Evolutionary conservation across 371 early-diverging fungal species (phyloP).

Genomic region (Zychaea mexicana): DNA sequence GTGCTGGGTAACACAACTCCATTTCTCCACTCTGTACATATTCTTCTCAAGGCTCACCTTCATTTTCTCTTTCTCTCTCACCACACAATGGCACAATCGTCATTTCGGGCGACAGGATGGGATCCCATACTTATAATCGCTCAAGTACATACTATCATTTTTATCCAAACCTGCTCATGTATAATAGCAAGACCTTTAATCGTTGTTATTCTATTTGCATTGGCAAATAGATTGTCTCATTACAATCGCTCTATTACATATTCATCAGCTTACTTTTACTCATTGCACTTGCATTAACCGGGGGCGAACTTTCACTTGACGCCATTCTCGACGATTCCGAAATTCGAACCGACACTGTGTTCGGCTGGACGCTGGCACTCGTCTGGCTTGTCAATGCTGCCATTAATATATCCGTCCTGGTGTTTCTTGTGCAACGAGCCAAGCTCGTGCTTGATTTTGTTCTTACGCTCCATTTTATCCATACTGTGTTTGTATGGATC

Average conservation of each 20-base stretch:
- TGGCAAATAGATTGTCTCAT: constrained; percentile 48
- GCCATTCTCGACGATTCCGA: constrained; percentile 65
- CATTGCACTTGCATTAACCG: constrained; percentile 61
- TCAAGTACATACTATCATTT: constrained; percentile 27
- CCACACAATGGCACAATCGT: constrained; percentile 27
- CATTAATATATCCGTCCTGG: constrained; percentile 49
- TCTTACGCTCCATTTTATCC: constrained; percentile 72
- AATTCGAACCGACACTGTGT: constrained; percentile 67
- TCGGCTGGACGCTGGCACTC: constrained; percentile 74
- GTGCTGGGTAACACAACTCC: no score
- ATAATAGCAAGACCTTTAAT: no score
- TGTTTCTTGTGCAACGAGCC: constrained; percentile 79
- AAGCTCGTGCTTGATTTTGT: constrained; percentile 82
- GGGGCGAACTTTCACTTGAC: constrained; percentile 67
- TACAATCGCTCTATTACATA: constrained; percentile 68
- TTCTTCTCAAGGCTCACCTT: background rate
- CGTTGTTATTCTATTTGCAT: background rate
- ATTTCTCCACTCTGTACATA: no score
- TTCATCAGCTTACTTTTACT: constrained; percentile 58
- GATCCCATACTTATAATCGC: constrained; percentile 50
- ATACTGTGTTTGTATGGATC: constrained; percentile 61
- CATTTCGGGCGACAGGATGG: constrained; percentile 50
- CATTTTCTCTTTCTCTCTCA: background rate
- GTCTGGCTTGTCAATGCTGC: constrained; percentile 68
- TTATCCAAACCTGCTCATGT: background rate